Percentiles rank a stretch among this genome's conserved stretches.
Conservation (phyloP, 2,329 filamentous ascomycete genomes). For the Phialocephala subalpina region DNA sequence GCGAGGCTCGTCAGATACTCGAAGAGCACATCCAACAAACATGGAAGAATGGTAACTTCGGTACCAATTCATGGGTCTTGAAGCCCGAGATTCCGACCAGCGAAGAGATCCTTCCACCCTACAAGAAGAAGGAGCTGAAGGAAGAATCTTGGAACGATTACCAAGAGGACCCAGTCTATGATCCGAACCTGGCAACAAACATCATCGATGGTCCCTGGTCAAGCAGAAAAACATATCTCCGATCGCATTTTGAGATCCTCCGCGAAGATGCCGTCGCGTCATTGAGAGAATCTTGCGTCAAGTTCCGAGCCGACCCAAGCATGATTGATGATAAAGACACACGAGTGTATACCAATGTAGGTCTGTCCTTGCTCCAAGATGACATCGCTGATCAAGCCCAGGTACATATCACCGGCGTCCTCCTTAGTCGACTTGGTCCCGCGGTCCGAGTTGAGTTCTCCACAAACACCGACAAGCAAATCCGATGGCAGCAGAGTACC, state of each 20-base stretch:
- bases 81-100: constrained; percentile 63
- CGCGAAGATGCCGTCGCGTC: constrained; percentile 77
- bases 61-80: constrained; percentile 43
- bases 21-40: neutral
- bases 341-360: constrained; percentile 75
- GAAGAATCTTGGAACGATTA: constrained; percentile 37
- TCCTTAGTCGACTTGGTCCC: constrained; percentile 68
- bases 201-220: constrained; percentile 63
- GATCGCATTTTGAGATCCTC: constrained; percentile 77
- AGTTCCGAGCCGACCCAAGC: constrained; percentile 58
- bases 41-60: neutral
- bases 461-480: constrained; percentile 67
- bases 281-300: constrained; percentile 70
- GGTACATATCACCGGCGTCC: constrained; percentile 72
- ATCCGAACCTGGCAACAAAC: constrained; percentile 56
- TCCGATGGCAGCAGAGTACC: constrained; percentile 67
- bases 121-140: neutral
- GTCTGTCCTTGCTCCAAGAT: constrained; percentile 20
- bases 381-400: constrained; percentile 44
- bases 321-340: constrained; percentile 65
- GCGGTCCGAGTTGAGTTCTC: constrained; percentile 77
- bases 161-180: constrained; percentile 30
- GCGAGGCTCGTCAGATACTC: neutral
- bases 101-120: constrained; percentile 55
- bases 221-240: constrained; percentile 71